Base-by-base conservation (phyloP, 2,329 filamentous ascomycete genomes). In the Fusarium cyanostomum region DNA sequence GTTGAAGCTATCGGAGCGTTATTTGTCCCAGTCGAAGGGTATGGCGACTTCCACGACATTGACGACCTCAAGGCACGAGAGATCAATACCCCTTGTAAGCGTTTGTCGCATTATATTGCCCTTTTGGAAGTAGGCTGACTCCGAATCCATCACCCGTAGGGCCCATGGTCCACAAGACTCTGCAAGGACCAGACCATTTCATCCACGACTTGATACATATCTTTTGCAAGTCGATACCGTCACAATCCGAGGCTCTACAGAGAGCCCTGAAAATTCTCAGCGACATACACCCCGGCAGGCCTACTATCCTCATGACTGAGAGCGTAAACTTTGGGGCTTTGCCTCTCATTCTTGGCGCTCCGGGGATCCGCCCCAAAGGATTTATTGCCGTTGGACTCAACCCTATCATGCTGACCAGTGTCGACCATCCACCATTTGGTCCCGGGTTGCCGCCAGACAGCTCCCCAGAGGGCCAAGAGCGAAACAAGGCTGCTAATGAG, bases 11-110 rank as follows among this genome's bases (percentile, higher is more conserved):
- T 38, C 15, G 45, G 52, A 4, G 50, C 44, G 11, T 12, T 4
- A 16, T 56, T 43, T 9, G 31, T 51, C 26, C 24, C 52, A 10
- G 50, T 56, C 6, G 37, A 56, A 9, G 52, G 52, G 8, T 56
- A 56, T 13, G 52, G 44, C 16, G 52, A 54, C 15, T 56, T 51
- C 26, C 38, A 51, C 4, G 52, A 56, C 5, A 46, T 51, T 7
- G 52, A 56, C 11, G 16, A 13, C 45, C 1, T 51, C 35, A 51
- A 42, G 21, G 52, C 37, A 38, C 6, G 52, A 56, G 26, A 43
- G 52, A 5, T 38, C 7, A 7, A 7, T 2, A 13, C 13, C 2
- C 31, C 12, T n/a, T 34, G 31, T 33, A 7, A 33, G 30, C 12
- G 3, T 13, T 13, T 33, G 4, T 13, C 13, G 21, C 21, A 6